phyloP scores from a whole-genome alignment of 177 flowering plant species.

The Vitis hybrid region DNA sequence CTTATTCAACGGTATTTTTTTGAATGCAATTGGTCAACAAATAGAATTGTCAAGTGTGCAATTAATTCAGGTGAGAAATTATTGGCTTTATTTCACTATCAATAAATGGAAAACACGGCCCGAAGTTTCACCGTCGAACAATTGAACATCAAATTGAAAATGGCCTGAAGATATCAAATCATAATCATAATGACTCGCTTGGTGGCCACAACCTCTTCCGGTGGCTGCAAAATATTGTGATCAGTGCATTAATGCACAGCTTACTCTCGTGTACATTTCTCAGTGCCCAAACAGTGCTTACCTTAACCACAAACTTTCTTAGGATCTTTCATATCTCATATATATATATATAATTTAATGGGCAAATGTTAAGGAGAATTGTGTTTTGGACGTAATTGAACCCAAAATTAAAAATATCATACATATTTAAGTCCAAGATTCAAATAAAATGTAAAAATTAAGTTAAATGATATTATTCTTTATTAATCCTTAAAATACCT shows the following conservation, averaged over 20 bases:
- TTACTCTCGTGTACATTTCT: too few relatives aligned
- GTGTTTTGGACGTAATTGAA: too few relatives aligned
- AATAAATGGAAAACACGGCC: neutral
- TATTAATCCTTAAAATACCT: rapidly evolving
- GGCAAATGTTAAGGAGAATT: too few relatives aligned
- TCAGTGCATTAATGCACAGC: too few relatives aligned
- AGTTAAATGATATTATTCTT: rapidly evolving
- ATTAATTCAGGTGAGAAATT: neutral
- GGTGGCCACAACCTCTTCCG: neutral
- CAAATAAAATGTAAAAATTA: too few relatives aligned
- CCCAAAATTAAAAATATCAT: too few relatives aligned
- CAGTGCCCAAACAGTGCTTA: too few relatives aligned
- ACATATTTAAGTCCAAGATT: rapidly evolving
- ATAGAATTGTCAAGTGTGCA: neutral
- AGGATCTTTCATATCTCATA: too few relatives aligned
- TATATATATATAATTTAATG: too few relatives aligned
- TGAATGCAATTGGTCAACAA: too few relatives aligned
- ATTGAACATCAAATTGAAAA: neutral
- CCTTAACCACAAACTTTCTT: too few relatives aligned
- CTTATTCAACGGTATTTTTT: too few relatives aligned
- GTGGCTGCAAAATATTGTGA: neutral
- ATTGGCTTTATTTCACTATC: neutral
- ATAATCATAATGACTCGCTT: neutral
- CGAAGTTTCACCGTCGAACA: neutral
- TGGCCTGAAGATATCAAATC: neutral